Evolutionary conservation across 306 rosid genomes (phyloP), one percentile per base, ranked within the genome.

Genomic region (Calophaca sinica): DNA sequence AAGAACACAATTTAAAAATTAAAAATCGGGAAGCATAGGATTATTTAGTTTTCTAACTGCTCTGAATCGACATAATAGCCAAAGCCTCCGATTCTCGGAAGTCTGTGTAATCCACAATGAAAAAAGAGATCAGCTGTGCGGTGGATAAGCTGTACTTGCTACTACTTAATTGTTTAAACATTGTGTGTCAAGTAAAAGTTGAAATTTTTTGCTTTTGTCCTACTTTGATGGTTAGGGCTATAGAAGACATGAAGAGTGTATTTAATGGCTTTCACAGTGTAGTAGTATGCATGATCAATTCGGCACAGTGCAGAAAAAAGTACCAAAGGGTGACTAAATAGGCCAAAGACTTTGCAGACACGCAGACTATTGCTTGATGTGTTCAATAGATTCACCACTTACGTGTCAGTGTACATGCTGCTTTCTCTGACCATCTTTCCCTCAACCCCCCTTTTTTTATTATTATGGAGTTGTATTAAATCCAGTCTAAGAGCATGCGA

Each of bases 361-460:
- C 69, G 68, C 32, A 44, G 68, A 58, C 70, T 45, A 20, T 57
- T 54, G 42, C 74, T 55, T 75, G 88, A 88, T 82, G 90, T 86
- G 90, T 86, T 87, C 73, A 77, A 29, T 69, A 63, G 41, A 73
- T 71, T 79, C 62, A 55, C 13, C 78, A 59, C 51, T 61, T 39
- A 86, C 90, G 86, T 82, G 88, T 84, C 87, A 70, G 57, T 72
- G 11, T 74, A 74, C 73, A 87, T 73, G 81, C 66, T 31, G 20
- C 65, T 50, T 57, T 54, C 51, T 73, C 76, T 76, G 46, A 65
- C 80, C 76, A 71, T 71, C 77, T 80, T 67, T 73, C 51, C 66
- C 71, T 49, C 54, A 32, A 58, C 14, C 5, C 7, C 26, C 26
- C 1, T 20, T 20, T 20, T 0, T 20, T 20, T 20, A 20, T 20